Evolutionary conservation across 805 yeast species (phyloP).

Genomic region (Cyberlindnera euphorbiiphila): DNA sequence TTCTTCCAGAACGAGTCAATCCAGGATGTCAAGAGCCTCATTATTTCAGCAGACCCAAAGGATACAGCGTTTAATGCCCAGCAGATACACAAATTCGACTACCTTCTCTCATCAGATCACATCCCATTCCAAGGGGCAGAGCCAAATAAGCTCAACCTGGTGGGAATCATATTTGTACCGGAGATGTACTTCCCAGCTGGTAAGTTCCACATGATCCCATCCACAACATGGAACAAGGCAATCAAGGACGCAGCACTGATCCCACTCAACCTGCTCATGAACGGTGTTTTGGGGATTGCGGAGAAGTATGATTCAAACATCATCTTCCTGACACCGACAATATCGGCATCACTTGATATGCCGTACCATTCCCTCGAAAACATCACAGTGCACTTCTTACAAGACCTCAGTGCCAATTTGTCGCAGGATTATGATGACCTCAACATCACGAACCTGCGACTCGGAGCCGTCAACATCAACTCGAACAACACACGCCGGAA

Average conservation of each 20-base stretch:
- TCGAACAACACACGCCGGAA: conserved; percentile 25
- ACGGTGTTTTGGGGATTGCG: conserved; percentile 52
- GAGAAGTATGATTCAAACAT: conserved; percentile 48
- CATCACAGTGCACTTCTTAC: conserved; percentile 44
- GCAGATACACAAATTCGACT: conserved; percentile 47
- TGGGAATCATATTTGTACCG: conserved; percentile 69
- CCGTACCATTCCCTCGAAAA: conserved; percentile 67
- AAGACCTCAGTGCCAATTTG: conserved; percentile 35
- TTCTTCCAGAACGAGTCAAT: conserved; percentile 57
- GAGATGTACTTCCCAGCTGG: conserved; percentile 65
- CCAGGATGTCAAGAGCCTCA: conserved; percentile 65
- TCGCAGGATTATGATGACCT: conserved; percentile 37
- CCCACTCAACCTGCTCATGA: conserved; percentile 48
- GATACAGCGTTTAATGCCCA: conserved; percentile 37
- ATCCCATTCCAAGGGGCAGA: conserved; percentile 55
- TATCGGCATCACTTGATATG: conserved; percentile 48
- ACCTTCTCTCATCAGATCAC: conserved; percentile 48
- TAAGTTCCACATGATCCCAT: conserved; percentile 54
- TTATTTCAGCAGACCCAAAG: conserved; percentile 43
- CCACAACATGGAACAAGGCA: conserved; percentile 47
- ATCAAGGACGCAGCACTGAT: conserved; percentile 43
- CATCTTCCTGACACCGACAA: conserved; percentile 50
- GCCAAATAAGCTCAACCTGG: conserved; percentile 51
- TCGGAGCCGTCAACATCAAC: conserved; percentile 44
- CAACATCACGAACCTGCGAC: conserved; percentile 39